Conservation (phyloP, 495 filamentous ascomycete species). For the Penicillium chermesinum region DNA sequence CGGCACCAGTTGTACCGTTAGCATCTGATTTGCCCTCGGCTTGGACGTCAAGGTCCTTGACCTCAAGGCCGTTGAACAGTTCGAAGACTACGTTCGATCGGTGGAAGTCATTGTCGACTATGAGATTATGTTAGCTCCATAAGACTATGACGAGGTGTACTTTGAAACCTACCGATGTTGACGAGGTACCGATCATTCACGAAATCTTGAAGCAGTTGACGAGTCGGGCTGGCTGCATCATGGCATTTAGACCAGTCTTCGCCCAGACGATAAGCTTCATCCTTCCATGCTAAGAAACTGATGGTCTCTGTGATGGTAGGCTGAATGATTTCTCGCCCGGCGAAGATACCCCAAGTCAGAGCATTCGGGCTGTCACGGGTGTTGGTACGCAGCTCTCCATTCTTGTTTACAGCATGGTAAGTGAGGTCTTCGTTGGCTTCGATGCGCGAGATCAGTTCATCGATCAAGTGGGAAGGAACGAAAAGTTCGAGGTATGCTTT, state of each 20-base stretch:
- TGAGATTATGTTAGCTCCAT: constrained; percentile 8
- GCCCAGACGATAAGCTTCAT: constrained; percentile 91
- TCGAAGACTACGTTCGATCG: constrained; percentile 69
- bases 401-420: constrained; percentile 85
- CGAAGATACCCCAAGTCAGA: constrained; percentile 98
- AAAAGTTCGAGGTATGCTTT: constrained; percentile 96
- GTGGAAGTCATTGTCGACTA: constrained; percentile 97
- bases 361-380: constrained; percentile 82
- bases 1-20: constrained; percentile 21
- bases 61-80: constrained; percentile 73
- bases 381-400: constrained; percentile 79
- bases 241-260: constrained; percentile 93
- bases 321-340: constrained; percentile 97
- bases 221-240: constrained; percentile 68
- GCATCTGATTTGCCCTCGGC: constrained; percentile 21
- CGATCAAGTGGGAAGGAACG: constrained; percentile 70
- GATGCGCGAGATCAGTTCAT: constrained; percentile 74
- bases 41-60: constrained; percentile 56
- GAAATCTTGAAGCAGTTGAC: constrained; percentile 71
- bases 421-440: constrained; percentile 75
- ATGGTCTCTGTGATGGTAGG: constrained; percentile 98
- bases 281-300: constrained; percentile 98
- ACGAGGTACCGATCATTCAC: constrained; percentile 91
- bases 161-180: constrained; percentile 79
- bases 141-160: neutral